A percentile compares a stretch with the other conserved stretches of the same genome.
These are phyloP conservation scores for Arctium minus DNA, from an alignment of 129 eudicot species.

Conservation along the genomic window DNA sequence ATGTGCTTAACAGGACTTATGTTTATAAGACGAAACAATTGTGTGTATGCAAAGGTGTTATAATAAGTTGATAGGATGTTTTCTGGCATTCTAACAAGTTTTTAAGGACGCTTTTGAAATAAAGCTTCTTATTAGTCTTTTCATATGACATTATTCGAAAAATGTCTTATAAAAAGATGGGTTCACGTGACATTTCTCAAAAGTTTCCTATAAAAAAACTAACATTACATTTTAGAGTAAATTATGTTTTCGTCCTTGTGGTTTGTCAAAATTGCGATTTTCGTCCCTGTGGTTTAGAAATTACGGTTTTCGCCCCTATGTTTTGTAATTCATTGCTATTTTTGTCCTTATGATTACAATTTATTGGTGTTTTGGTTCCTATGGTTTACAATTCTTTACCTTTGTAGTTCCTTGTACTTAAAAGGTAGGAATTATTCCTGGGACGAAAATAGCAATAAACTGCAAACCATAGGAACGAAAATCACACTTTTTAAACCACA, in stretches of 20 bases:
- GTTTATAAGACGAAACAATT: neutral
- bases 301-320: neutral
- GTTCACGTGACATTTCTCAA: neutral
- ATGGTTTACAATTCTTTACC: too few relatives aligned
- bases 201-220: too few relatives aligned
- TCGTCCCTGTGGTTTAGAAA: neutral
- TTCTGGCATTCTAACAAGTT: neutral
- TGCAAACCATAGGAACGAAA: neutral
- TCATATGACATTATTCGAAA: neutral
- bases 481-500: too few relatives aligned
- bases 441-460: neutral
- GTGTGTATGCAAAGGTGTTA: neutral
- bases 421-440: too few relatives aligned
- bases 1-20: neutral
- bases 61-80: neutral
- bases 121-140: neutral
- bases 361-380: too few relatives aligned
- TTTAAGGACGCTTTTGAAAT: neutral
- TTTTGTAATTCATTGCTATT: neutral
- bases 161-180: too few relatives aligned
- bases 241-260: neutral
- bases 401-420: too few relatives aligned
- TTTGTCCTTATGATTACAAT: too few relatives aligned
- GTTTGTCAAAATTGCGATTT: neutral
- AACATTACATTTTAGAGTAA: too few relatives aligned